phyloP scores from a whole-genome alignment of 768 basidiomycete genomes.

The Lactarius quietus region DNA sequence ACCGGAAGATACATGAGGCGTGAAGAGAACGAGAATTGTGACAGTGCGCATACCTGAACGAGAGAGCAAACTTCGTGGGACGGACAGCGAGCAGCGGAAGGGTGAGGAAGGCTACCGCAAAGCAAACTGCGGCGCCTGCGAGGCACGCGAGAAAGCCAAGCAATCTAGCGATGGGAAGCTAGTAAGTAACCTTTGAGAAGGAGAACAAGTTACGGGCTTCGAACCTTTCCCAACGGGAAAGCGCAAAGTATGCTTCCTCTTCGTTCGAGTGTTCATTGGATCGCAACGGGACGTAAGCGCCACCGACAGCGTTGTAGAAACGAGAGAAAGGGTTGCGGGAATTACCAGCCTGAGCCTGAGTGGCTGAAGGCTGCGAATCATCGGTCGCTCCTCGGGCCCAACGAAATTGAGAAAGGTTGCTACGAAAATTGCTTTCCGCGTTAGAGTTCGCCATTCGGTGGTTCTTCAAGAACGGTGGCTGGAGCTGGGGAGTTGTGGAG shows the following conservation, averaged over 20 bases:
- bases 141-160: slow-evolving; percentile 89
- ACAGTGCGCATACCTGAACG: slow-evolving; percentile 58
- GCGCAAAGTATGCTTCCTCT: slow-evolving; percentile 92
- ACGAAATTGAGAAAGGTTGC: slow-evolving; percentile 78
- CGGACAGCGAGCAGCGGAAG: slow-evolving; percentile 68
- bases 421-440: slow-evolving; percentile 64
- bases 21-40: background rate
- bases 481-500: background rate
- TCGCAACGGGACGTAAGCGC: slow-evolving; percentile 84
- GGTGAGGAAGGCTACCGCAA: slow-evolving; percentile 86
- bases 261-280: slow-evolving; percentile 83
- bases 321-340: slow-evolving; percentile 68
- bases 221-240: slow-evolving; percentile 91
- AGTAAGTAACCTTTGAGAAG: background rate
- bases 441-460: slow-evolving; percentile 18
- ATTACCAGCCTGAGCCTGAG: slow-evolving; percentile 21
- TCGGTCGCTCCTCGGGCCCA: slow-evolving; percentile 75
- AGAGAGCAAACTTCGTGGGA: slow-evolving; percentile 87
- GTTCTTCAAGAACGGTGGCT: background rate
- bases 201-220: slow-evolving; percentile 17
- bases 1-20: slow-evolving; percentile 5
- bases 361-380: slow-evolving; percentile 53
- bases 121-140: slow-evolving; percentile 88
- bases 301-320: slow-evolving; percentile 82
- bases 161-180: slow-evolving; percentile 47